phyloP scores from a whole-genome alignment of 345 rosid species.

The Pistacia vera region DNA sequence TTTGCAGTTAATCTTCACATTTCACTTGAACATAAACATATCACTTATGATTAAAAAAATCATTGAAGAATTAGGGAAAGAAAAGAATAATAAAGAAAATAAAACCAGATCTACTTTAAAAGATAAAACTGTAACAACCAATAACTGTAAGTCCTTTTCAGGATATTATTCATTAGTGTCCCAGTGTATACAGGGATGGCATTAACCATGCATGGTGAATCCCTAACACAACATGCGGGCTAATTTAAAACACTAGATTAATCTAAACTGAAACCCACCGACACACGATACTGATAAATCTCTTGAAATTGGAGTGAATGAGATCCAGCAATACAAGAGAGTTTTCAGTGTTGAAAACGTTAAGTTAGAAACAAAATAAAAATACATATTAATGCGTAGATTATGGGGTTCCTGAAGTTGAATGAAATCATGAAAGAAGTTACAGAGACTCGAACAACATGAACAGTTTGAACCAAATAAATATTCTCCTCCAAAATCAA shows the following conservation, averaged over 20 bases:
- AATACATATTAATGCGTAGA: background rate
- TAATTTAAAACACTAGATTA: background rate
- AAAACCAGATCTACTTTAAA: background rate
- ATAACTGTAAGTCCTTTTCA: background rate
- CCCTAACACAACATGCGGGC: conserved; percentile 5
- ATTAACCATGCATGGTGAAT: background rate
- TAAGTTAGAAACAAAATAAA: background rate
- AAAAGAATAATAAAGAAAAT: background rate
- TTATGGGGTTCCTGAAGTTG: background rate
- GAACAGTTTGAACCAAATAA: background rate
- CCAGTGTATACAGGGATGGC: background rate
- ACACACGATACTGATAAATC: background rate
- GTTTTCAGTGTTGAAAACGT: background rate
- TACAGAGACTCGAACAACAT: conserved; percentile 2
- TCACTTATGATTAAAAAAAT: too few relatives aligned
- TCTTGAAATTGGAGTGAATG: background rate
- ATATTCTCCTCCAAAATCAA: background rate
- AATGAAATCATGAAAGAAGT: background rate
- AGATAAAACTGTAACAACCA: background rate
- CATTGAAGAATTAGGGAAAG: too few relatives aligned
- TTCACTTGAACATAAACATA: too few relatives aligned
- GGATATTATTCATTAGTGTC: background rate
- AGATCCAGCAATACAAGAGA: background rate
- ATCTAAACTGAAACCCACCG: background rate
- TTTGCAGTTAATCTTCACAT: too few relatives aligned